A percentile compares a stretch with the other conserved stretches of the same genome.
These are phyloP conservation scores for Plasmodium knowlesi DNA, from an alignment of 169 alveolate genomes.

Conservation along the genomic window DNA sequence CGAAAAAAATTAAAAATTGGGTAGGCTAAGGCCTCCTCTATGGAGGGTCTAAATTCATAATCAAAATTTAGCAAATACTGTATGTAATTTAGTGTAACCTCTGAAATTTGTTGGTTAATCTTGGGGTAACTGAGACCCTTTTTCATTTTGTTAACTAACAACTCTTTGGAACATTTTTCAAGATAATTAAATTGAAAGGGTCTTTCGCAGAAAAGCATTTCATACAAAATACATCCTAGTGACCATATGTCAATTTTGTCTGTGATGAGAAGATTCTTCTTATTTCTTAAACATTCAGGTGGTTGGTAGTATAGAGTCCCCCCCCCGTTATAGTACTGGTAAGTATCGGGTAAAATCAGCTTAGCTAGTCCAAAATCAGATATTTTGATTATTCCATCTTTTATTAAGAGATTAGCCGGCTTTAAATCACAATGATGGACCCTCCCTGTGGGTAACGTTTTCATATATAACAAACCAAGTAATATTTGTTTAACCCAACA, in stretches of 20 bases:
- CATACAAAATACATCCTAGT: conserved; percentile 92
- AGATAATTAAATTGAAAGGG: conserved; percentile 78
- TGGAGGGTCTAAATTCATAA: conserved; percentile 72
- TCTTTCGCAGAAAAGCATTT: conserved; percentile 87
- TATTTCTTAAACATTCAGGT: conserved; percentile 90
- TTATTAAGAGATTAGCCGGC: conserved; percentile 91
- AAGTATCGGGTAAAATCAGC: conserved; percentile 82
- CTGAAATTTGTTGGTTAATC: conserved; percentile 74
- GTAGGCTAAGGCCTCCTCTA: conserved; percentile 77
- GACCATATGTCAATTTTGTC: conserved; percentile 94
- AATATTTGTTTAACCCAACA: conserved; percentile 91
- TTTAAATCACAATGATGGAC: conserved; percentile 91
- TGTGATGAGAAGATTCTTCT: conserved; percentile 78
- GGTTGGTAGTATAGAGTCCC: conserved; percentile 94
- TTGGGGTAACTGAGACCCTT: conserved; percentile 67
- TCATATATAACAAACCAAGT: conserved; percentile 88
- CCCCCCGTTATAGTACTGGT: conserved; percentile 87
- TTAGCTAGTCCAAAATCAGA: conserved; percentile 93
- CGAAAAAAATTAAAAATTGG: conserved; percentile 72
- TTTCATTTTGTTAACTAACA: conserved; percentile 76
- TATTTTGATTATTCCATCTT: conserved; percentile 88
- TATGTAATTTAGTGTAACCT: conserved; percentile 74
- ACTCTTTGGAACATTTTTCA: conserved; percentile 76
- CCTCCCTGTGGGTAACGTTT: conserved; percentile 87
- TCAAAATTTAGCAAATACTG: conserved; percentile 78